These are phyloP conservation scores for Saturnispora gosingensis DNA, from an alignment of 805 yeast species.

Conservation along the genomic window DNA sequence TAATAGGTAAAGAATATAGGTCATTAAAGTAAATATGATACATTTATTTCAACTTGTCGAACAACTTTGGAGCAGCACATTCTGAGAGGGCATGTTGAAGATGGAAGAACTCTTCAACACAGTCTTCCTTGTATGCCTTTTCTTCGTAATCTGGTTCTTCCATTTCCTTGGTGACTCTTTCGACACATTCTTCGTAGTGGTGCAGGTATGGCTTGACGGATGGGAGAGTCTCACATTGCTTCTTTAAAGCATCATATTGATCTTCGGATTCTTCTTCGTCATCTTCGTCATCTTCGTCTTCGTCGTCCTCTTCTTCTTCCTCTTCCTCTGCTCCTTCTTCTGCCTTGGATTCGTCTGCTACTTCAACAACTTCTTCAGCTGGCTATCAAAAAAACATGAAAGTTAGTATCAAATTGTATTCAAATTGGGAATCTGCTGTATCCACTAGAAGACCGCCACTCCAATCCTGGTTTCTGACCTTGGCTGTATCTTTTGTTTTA, in stretches of 20 bases:
- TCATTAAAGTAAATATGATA: background rate
- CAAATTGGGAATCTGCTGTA: too few relatives aligned
- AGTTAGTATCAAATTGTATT: background rate
- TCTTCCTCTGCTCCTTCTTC: constrained; percentile 33
- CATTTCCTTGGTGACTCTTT: constrained; percentile 82
- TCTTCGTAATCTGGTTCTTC: constrained; percentile 80
- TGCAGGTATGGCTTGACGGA: constrained; percentile 69
- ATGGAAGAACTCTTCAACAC: constrained; percentile 97
- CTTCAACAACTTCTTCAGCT: constrained; percentile 28
- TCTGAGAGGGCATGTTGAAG: constrained; percentile 88
- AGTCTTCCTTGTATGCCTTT: constrained; percentile 83
- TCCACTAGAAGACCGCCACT: too few relatives aligned
- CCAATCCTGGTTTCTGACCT: too few relatives aligned
- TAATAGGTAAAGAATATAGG: background rate
- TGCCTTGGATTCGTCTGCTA: constrained; percentile 54
- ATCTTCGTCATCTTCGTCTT: constrained; percentile 32
- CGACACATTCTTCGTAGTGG: constrained; percentile 91
- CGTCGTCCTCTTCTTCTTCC: constrained; percentile 31
- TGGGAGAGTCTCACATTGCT: constrained; percentile 58
- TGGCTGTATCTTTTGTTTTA: too few relatives aligned
- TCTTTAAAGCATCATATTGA: constrained; percentile 54
- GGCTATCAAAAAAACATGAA: constrained; percentile 13
- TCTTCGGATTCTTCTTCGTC: constrained; percentile 57
- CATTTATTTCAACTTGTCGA: constrained; percentile 67
- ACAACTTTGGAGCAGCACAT: constrained; percentile 84